Percentiles rank a stretch among this genome's conserved stretches.
phyloP scores from a whole-genome alignment of 2,329 filamentous ascomycete genomes.

The Aspergillus jensenii region DNA sequence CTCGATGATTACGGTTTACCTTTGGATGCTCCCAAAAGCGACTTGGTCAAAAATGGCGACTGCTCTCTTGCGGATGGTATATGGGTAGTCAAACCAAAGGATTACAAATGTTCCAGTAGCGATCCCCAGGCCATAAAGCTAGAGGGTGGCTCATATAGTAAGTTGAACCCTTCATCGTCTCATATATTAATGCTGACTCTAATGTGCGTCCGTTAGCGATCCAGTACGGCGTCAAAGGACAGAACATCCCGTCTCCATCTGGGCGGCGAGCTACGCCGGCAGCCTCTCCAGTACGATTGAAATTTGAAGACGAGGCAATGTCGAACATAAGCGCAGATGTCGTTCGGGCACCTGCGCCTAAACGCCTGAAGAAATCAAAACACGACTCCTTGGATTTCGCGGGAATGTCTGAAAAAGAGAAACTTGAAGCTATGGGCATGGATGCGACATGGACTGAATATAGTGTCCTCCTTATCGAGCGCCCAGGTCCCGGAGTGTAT shows the following conservation, averaged over 20 bases:
- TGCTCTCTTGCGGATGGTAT: conserved; percentile 46
- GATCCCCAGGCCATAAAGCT: conserved; percentile 33
- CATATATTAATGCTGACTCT: not conserved
- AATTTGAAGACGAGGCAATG: conserved; percentile 9
- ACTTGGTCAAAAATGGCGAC: conserved; percentile 43
- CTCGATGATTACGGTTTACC: conserved; percentile 53
- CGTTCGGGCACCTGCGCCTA: not conserved
- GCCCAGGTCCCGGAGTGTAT: conserved; percentile 40
- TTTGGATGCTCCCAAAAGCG: conserved; percentile 27
- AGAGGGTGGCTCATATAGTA: conserved; percentile 34
- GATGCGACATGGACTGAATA: conserved; percentile 45
- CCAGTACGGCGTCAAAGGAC: conserved; percentile 10
- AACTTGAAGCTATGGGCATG: conserved; percentile 38
- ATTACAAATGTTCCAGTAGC: conserved; percentile 34
- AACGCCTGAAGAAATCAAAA: conserved; percentile 15
- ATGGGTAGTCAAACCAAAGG: conserved; percentile 27
- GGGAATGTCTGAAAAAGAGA: conserved; percentile 39
- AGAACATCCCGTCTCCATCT: conserved; percentile 1
- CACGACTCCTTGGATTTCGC: conserved; percentile 19
- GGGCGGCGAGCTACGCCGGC: conserved; percentile 15
- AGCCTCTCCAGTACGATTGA: conserved; percentile 17
- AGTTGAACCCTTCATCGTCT: not conserved
- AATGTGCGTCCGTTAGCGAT: not conserved
- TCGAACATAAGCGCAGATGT: conserved; percentile 1
- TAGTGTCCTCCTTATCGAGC: conserved; percentile 37